Base-by-base conservation (phyloP, 495 filamentous ascomycete genomes). In the Trichoderma erinaceum region DNA sequence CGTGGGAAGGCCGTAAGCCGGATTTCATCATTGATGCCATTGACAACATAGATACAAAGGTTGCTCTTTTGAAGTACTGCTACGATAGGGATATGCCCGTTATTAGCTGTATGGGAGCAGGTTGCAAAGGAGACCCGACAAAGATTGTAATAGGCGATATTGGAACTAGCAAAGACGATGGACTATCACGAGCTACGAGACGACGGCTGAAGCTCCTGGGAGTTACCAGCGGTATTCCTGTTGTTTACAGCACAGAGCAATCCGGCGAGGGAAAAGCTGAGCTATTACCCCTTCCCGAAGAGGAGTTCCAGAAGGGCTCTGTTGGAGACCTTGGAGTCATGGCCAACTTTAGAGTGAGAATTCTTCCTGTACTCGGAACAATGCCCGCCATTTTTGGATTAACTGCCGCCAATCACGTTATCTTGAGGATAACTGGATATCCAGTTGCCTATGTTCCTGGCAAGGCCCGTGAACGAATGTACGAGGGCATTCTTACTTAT, bases 371-470 rank as follows among this genome's bases (percentile, higher is more conserved):
- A 0, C 78, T 99, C 21, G 95, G 95, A 4, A 98, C 95, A 0
- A 97, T 99, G 93, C 95, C 95, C 1, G 93, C 94, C 2, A 86
- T 97, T 0, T 99, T 99, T 79, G 95, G 95, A 16, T 91, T 96
- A 68, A 89, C 88, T 1, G 84, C 89, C 32, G 95, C 95, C 1
- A 99, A 97, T 75, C 91, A 97, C 71, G 86, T 98, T 46, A 92
- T 98, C 68, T 84, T 95, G 70, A 86, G 88, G 50, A 84, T 97
- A n/a, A 83, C 92, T 1, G 80, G 80, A 29, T 98, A 98, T 73
- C 96, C 94, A 0, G 86, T 88, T 68, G 92, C 97, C 66, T 95
- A 96, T 73, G 82, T 88, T 6, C 83, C 87, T 1, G 86, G 84
- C n/a, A 98, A 97, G 77, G 86, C 84, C 23, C 82, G 92, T 11